Percentiles rank a stretch among this genome's conserved stretches.
phyloP scores from a whole-genome alignment of 1,284 basidiomycete genomes.

The Farysia itapuensis region DNA sequence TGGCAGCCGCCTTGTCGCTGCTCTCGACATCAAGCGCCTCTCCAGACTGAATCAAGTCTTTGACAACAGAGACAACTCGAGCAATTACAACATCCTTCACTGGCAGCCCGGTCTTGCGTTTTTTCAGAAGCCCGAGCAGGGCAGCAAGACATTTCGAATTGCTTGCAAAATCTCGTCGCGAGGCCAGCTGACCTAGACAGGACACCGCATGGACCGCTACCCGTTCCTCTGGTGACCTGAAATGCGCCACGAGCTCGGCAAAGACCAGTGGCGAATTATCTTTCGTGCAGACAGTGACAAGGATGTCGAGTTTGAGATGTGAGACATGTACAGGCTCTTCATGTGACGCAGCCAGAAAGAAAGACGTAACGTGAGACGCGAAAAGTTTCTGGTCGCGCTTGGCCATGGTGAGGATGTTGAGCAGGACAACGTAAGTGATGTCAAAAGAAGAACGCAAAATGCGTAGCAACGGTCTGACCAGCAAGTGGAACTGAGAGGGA shows the following conservation, averaged over 20 bases:
- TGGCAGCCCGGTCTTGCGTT: conserved; percentile 8
- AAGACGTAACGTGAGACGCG: conserved; percentile 20
- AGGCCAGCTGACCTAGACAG: conserved; percentile 33
- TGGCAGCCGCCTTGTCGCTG: conserved; percentile 12
- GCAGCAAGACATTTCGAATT: conserved; percentile 14
- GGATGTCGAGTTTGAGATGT: conserved; percentile 41
- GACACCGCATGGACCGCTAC: conserved; percentile 35
- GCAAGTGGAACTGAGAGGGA: conserved; percentile 6
- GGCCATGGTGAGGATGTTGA: conserved; percentile 28
- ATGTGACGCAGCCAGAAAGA: conserved; percentile 40
- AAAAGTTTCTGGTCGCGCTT: conserved; percentile 16
- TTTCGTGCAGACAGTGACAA: conserved; percentile 22
- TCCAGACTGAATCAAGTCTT: conserved; percentile 16
- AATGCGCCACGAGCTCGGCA: conserved; percentile 30
- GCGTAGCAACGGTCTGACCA: conserved; percentile 29
- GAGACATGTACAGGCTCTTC: conserved; percentile 43
- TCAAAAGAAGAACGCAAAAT: conserved; percentile 34
- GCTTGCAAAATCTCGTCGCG: conserved; percentile 6
- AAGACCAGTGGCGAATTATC: conserved; percentile 12
- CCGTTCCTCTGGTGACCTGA: conserved; percentile 12
- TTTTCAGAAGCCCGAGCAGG: conserved; percentile 19
- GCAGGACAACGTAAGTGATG: conserved; percentile 32
- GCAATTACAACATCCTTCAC: conserved; percentile 17
- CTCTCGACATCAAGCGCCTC: neutral
- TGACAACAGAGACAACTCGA: conserved; percentile 23